These are phyloP conservation scores for Chalciporus sphaerocephalus DNA, from an alignment of 768 basidiomycete species.

Conservation along the genomic window DNA sequence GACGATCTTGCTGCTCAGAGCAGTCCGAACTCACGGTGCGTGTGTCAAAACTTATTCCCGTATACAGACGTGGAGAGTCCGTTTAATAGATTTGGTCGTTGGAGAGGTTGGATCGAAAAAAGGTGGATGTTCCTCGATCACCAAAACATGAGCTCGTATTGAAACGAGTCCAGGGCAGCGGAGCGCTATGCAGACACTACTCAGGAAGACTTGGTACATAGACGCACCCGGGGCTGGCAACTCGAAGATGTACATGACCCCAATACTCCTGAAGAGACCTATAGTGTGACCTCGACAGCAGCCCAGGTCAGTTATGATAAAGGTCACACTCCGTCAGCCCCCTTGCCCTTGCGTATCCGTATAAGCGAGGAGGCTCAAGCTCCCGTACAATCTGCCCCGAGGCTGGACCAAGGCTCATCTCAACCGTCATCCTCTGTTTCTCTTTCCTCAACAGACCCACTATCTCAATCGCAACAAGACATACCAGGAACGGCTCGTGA, in stretches of 20 bases:
- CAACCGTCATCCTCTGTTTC: slow-evolving; percentile 10
- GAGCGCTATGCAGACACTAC: slow-evolving; percentile 70
- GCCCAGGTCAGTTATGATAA: slow-evolving; percentile 8
- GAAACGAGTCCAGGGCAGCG: slow-evolving; percentile 55
- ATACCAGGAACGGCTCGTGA: slow-evolving; percentile 41
- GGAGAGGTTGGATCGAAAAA: slow-evolving; percentile 88
- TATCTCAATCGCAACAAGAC: slow-evolving; percentile 29
- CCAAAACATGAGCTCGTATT: slow-evolving; percentile 1
- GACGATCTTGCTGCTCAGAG: slow-evolving; percentile 72
- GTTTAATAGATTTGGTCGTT: slow-evolving; percentile 71
- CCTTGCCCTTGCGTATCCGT: slow-evolving; percentile 38
- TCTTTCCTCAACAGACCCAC: slow-evolving; percentile 23
- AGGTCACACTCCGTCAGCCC: slow-evolving; percentile 8
- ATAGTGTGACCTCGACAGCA: slow-evolving; percentile 1
- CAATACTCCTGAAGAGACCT: slow-evolving; percentile 11
- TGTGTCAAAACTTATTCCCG: slow-evolving; percentile 5
- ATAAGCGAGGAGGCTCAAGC: slow-evolving; percentile 37
- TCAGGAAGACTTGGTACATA: slow-evolving; percentile 50
- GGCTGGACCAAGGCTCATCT: slow-evolving; percentile 1
- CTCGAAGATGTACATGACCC: slow-evolving; percentile 30
- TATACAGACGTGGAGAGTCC: slow-evolving; percentile 1
- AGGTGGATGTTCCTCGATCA: slow-evolving; percentile 40
- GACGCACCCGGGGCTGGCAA: slow-evolving; percentile 71
- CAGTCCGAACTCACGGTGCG: slow-evolving; percentile 79
- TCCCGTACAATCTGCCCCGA: slow-evolving; percentile 14